Base-by-base conservation (phyloP, 768 basidiomycete species). In the Suillus plorans region DNA sequence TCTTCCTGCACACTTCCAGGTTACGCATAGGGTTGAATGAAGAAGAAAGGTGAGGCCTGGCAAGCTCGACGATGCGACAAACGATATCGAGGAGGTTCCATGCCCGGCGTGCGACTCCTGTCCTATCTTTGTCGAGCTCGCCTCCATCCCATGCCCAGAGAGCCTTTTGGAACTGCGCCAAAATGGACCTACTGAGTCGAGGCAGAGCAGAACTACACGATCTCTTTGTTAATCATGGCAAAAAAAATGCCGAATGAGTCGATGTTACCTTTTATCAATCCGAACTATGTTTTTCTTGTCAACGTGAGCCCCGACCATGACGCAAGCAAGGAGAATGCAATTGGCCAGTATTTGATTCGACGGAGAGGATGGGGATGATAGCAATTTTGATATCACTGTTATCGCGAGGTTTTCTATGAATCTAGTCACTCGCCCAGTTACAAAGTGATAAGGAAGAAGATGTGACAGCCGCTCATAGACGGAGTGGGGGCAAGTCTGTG, bases 41-140 rank as follows among this genome's bases (percentile, higher is more conserved):
- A 14, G 12, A 22, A 28, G 1, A 0, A n/a, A n/a, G n/a, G 14
- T 16, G 5, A 47, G 0, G 0, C 13, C 9, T 4, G 22, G 47
- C 50, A 52, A 16, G 25, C 25, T 28, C 16, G 2, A 52, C 25
- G 1, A 52, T 28, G 25, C 14, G 16, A 18, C 50, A 52, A 8
- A 52, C 28, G 0, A 52, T 28, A 8, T 28, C 4, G 7, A 52
- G 50, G 25, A 52, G 50, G 0, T 28, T 28, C 25, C 14, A 52
- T 52, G 50, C 50, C 7, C 25, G 25, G 8, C 50, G 14, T 52
- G 25, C 5, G 7, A 28, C 50, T 28, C 8, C 25, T 25, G 50
- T 52, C 1, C 14, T 28, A 16, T 52, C 25, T 8, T 25, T 5
- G 31, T 31, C 31, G 31, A 31, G 31, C 31, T 31, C 1, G 0